These are phyloP conservation scores for Ophiognomonia clavigignenti-juglandacearum DNA, from an alignment of 2,329 filamentous ascomycete genomes.

Conservation along the genomic window DNA sequence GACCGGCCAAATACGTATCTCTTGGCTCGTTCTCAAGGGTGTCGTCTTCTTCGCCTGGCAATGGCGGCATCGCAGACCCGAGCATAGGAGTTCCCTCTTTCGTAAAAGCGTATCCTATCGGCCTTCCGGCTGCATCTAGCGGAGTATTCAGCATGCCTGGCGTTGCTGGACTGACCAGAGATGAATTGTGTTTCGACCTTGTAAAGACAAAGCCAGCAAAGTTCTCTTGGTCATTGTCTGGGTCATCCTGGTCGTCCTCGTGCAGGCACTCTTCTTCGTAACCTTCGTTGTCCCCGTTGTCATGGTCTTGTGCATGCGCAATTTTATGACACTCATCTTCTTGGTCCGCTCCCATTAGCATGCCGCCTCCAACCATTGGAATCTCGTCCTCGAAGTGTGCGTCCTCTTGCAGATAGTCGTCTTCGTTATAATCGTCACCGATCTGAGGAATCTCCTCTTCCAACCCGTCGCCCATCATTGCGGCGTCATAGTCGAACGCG, in stretches of 20 bases:
- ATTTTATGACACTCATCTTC: too few species aligned
- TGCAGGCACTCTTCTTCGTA: too few species aligned
- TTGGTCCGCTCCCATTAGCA: slow-evolving; percentile 17
- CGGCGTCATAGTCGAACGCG: slow-evolving; percentile 55
- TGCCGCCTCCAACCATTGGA: slow-evolving; percentile 13
- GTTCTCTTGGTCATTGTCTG: slow-evolving; percentile 54
- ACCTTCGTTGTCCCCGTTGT: slow-evolving; percentile 50
- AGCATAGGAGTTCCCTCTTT: slow-evolving; percentile 35
- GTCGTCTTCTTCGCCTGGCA: slow-evolving; percentile 9
- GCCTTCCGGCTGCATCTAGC: slow-evolving; percentile 48
- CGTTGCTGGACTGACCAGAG: slow-evolving; percentile 44
- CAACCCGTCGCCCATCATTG: slow-evolving; percentile 60
- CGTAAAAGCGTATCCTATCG: slow-evolving; percentile 53
- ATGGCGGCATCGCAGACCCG: slow-evolving; percentile 11
- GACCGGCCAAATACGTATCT: slow-evolving; percentile 27
- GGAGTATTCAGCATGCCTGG: slow-evolving; percentile 46
- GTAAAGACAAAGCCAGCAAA: slow-evolving; percentile 57
- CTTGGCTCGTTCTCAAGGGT: slow-evolving; percentile 12
- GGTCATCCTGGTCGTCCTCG: slow-evolving; percentile 40
- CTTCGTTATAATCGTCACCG: slow-evolving; percentile 40
- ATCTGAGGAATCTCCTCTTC: slow-evolving; percentile 63
- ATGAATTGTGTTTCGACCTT: slow-evolving; percentile 46
- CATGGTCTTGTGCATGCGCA: slow-evolving; percentile 23
- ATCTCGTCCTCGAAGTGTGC: slow-evolving; percentile 19
- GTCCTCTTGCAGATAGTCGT: slow-evolving; percentile 33